phyloP scores from a whole-genome alignment of 2,329 filamentous ascomycete species.

The Lachnellula cervina region DNA sequence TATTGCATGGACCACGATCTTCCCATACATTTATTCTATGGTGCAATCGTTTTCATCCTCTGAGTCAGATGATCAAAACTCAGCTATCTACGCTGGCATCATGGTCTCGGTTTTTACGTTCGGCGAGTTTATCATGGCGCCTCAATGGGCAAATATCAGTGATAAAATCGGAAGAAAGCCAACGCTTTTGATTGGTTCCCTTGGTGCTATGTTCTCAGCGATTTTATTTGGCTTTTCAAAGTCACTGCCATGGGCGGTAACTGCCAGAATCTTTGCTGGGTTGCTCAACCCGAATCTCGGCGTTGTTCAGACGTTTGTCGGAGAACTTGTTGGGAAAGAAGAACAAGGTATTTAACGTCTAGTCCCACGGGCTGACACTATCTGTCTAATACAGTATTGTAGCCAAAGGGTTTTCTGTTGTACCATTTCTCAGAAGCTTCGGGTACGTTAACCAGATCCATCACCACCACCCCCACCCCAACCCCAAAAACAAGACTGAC shows the following conservation, averaged over 20 bases:
- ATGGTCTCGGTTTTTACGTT: slow-evolving; percentile 92
- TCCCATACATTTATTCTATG: slow-evolving; percentile 96
- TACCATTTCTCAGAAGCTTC: slow-evolving; percentile 93
- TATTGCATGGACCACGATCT: slow-evolving; percentile 97
- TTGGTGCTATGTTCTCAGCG: slow-evolving; percentile 84
- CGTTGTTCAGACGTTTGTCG: slow-evolving; percentile 85
- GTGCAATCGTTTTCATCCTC: slow-evolving; percentile 82
- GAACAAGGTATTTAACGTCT: slow-evolving; percentile 57
- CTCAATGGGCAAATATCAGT: slow-evolving; percentile 86
- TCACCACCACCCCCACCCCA: too few species aligned
- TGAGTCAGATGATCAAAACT: slow-evolving; percentile 32
- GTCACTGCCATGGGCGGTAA: slow-evolving; percentile 70
- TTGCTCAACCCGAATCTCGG: slow-evolving; percentile 89
- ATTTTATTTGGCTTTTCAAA: slow-evolving; percentile 81
- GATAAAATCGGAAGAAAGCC: slow-evolving; percentile 87
- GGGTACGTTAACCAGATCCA: slow-evolving; percentile 49
- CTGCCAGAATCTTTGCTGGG: slow-evolving; percentile 80
- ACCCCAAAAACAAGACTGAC: not conserved
- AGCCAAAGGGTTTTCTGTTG: slow-evolving; percentile 88
- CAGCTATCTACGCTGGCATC: slow-evolving; percentile 84
- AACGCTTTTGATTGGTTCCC: slow-evolving; percentile 74
- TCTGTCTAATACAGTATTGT: slow-evolving; percentile 31
- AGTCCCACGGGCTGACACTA: too few species aligned
- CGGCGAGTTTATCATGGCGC: slow-evolving; percentile 82
- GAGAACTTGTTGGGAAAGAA: slow-evolving; percentile 84